Evolutionary conservation across 495 filamentous ascomycete genomes (phyloP), one percentile per base, ranked within the genome.

Genomic region (Neurospora sp.): DNA sequence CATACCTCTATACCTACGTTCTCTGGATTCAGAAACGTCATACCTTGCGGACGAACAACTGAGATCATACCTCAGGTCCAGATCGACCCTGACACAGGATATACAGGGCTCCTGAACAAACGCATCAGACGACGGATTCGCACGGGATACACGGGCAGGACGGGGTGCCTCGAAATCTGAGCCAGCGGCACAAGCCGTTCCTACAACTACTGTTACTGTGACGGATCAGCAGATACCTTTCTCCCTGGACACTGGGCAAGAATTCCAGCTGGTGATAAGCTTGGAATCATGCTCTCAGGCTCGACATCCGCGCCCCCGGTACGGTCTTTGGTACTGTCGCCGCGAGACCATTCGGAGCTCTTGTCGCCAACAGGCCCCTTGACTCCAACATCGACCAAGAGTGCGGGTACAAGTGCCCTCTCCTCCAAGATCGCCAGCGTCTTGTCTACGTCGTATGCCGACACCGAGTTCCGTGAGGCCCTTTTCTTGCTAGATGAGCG

Each of bases 361-460:
- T 71, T 78, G 15, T 75, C 76, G 36, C 74, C 76, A 3, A 72
- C 66, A 39, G 43, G 70, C 37, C 71, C 75, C 13, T 42, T 74
- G 10, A 39, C 76, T 17, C 21, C 77, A n/a, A 19, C 74, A 5
- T 69, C 66, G 8, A 34, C 70, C 19, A n/a, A 74, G 9, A 13
- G 38, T 21, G 79, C 76, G 69, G 74, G 74, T 2, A 37, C 71
- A 19, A 80, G 76, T 62, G 79, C 81, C 17, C 77, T 82, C 6
- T 78, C 78, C 0, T 83, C 86, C 19, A 92, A 95, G 79, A 85
- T 98, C 73, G 92, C 93, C 19, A 91, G 87, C 70, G 92, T 98
- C 21, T 89, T 98, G 40, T 97, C 96, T 17, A 89, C 92, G 4
- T 97, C 95, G 0, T 98, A 97, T 82, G 91, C 93, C 39, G 96